Percentiles rank a stretch among this genome's conserved stretches.
phyloP scores from a whole-genome alignment of 208 protist species.

The Wallacemonas rigidus region DNA sequence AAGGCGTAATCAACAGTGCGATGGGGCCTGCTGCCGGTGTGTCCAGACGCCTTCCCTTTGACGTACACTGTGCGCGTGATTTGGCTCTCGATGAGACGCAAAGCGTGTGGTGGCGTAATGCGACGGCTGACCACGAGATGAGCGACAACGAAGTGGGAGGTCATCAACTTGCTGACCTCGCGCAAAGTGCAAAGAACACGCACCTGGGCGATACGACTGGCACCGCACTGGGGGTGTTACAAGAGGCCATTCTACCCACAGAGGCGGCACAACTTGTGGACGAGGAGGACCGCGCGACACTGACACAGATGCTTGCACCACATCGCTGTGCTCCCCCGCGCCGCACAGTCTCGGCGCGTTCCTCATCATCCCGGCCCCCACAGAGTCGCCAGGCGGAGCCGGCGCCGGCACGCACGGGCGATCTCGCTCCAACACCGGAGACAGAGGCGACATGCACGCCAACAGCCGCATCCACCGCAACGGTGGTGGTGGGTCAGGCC shows the following conservation, averaged over 20 bases:
- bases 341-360: neutral
- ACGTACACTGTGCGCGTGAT: slow-evolving; percentile 4
- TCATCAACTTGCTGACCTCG: too few relatives aligned
- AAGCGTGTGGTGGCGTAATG: slow-evolving; percentile 2
- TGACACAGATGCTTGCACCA: slow-evolving; percentile 1
- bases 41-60: neutral
- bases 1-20: neutral
- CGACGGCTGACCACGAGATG: neutral
- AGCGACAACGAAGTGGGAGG: neutral
- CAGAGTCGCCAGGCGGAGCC: too few relatives aligned
- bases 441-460: neutral
- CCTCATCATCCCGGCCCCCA: too few relatives aligned
- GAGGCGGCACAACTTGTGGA: neutral
- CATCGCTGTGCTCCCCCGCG: neutral
- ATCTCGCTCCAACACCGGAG: neutral
- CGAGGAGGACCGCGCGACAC: neutral
- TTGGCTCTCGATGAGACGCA: slow-evolving; percentile 16
- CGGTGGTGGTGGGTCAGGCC: neutral
- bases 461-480: neutral
- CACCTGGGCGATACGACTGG: neutral
- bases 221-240: neutral
- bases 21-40: neutral
- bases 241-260: neutral
- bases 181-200: too few relatives aligned
- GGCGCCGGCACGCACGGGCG: neutral